Evolutionary conservation across 2,329 filamentous ascomycete genomes (phyloP).

Genomic region (Aspergillus caelatus): DNA sequence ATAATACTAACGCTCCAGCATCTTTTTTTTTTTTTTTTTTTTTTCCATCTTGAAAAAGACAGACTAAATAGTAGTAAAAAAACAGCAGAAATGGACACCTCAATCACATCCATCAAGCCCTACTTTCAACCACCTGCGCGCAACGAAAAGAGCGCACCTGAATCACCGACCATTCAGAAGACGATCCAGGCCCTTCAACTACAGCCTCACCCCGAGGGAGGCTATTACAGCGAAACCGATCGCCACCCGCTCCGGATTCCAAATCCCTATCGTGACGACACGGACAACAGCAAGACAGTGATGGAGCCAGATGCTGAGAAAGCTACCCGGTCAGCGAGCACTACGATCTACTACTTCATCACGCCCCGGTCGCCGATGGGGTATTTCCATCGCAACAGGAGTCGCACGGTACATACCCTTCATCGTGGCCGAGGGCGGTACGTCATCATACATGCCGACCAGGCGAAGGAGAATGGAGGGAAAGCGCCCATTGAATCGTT

Average conservation of each 20-base stretch:
- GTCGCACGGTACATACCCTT: slow-evolving; percentile 65
- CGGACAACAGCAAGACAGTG: slow-evolving; percentile 17
- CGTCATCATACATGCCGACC: slow-evolving; percentile 64
- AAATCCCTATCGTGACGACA: slow-evolving; percentile 48
- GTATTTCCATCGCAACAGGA: slow-evolving; percentile 65
- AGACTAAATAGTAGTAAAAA: background rate
- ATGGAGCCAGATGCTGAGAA: slow-evolving; percentile 34
- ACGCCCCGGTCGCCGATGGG: slow-evolving; percentile 60
- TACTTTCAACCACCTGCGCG: background rate
- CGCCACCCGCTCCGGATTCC: slow-evolving; percentile 55
- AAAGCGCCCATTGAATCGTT: slow-evolving; percentile 64
- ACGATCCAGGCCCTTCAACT: slow-evolving; percentile 53
- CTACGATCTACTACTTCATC: slow-evolving; percentile 67
- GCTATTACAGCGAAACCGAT: slow-evolving; percentile 67
- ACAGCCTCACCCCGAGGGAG: slow-evolving; percentile 63
- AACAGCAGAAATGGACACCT: background rate
- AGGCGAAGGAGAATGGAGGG: slow-evolving; percentile 29
- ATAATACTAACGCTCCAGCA: background rate
- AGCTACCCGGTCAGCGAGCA: slow-evolving; percentile 57
- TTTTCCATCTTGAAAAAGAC: background rate
- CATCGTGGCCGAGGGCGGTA: slow-evolving; percentile 66
- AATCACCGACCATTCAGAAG: slow-evolving; percentile 37
- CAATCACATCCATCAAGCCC: background rate
- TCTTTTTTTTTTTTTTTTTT: background rate
- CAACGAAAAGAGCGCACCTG: slow-evolving; percentile 9